Base-by-base conservation (phyloP, 352 stramenopile genomes). In the Pythium volutum region DNA sequence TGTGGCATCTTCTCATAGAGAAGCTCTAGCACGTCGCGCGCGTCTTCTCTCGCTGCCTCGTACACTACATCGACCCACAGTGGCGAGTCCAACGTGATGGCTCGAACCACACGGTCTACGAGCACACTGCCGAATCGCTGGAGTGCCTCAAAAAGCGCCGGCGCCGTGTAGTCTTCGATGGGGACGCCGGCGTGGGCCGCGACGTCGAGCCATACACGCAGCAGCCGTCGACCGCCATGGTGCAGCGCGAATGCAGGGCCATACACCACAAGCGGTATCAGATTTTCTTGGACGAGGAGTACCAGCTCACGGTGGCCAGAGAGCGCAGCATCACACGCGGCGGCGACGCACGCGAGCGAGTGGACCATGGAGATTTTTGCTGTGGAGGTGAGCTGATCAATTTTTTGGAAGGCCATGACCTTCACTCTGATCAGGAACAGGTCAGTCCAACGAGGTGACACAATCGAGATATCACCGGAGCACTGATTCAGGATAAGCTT, bases 201-300 rank as follows among this genome's bases (percentile, higher is more conserved):
- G 16, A 22, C 25, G 7, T 55, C 55, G 55, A 55, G 22, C 55
- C 55, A 62, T 0, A 62, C 31, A n/a, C 2, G 18, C 5, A 62
- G 33, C 0, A 62, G 45, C n/a, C 55, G 43, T 12, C 2, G 3
- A 43, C 55, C 45, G 33, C 45, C 55, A 15, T 55, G 3, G 6
- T 18, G 23, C 0, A 41, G 45, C 55, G 45, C 43, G 6, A 27
- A 18, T 15, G 43, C 33, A 8, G 55, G 45, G 0, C 34, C 55
- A 22, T 55, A 4, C 0, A 39, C 45, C 18, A 25, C 23, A 0
- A 62, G 34, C 16, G 43, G 55, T 6, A 62, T 4, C 15, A 62
- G 25, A 18, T 38, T 49, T 11, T 55, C 29, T 20, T 62, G 55
- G 2, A 62, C 34, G n/a, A 41, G 2, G 2, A 55, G 3, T 2